Evolutionary conservation across 192 early-diverging fungal species (phyloP).

Genomic region (Fimicolochytrium jonesii): DNA sequence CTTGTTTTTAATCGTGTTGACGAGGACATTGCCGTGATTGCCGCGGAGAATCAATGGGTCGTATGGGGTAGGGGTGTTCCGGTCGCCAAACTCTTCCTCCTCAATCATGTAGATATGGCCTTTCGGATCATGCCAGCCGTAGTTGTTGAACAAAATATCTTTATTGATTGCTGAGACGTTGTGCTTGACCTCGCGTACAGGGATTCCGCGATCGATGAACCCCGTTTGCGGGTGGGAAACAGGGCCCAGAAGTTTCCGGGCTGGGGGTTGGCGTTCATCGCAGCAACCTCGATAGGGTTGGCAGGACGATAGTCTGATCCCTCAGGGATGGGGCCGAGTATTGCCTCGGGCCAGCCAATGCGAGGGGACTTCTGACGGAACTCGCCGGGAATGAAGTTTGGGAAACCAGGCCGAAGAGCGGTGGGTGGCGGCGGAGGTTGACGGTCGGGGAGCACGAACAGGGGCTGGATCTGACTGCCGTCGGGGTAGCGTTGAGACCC

Average conservation of each 20-base stretch:
- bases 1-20: neutral
- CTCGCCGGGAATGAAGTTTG: neutral
- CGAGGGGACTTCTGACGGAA: conserved; percentile 8
- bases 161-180: conserved; percentile 2
- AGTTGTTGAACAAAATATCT: conserved; percentile 11
- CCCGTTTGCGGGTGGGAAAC: neutral
- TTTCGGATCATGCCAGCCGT: conserved; percentile 13
- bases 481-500: neutral
- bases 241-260: conserved; percentile 5
- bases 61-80: conserved; percentile 9
- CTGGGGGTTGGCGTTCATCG: neutral
- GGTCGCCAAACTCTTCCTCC: conserved; percentile 8
- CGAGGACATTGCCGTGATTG: conserved; percentile 1
- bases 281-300: neutral
- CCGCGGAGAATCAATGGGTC: conserved; percentile 8
- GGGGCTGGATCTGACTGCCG: neutral
- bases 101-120: conserved; percentile 11
- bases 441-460: conserved; percentile 1
- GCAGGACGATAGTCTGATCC: neutral
- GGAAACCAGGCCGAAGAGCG: neutral
- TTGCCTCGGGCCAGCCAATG: neutral
- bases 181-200: neutral
- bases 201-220: neutral
- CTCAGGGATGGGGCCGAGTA: conserved; percentile 1
- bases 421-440: neutral